phyloP scores from a whole-genome alignment of 1,284 basidiomycete species.

The Cutaneotrichosporon cyanovorans region DNA sequence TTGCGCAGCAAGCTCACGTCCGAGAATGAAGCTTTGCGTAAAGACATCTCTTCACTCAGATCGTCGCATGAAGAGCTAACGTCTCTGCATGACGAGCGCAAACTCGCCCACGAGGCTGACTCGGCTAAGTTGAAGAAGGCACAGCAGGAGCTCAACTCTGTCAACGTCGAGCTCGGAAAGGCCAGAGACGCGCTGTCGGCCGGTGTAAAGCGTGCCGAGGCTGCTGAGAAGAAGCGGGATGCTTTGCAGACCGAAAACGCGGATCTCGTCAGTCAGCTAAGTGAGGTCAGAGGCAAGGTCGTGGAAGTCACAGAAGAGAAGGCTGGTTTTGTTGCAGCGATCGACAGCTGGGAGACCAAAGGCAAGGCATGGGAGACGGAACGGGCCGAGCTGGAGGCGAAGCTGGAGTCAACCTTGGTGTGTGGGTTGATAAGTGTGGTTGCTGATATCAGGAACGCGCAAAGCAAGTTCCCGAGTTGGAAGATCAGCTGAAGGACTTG shows the following conservation, averaged over 20 bases:
- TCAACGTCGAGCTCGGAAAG: slow-evolving; percentile 17
- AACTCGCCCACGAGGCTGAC: slow-evolving; percentile 11
- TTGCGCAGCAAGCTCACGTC: slow-evolving; percentile 14
- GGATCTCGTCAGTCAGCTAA: slow-evolving; percentile 41
- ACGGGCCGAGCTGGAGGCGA: slow-evolving; percentile 21
- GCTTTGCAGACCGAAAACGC: slow-evolving; percentile 43
- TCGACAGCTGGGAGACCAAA: slow-evolving; percentile 30
- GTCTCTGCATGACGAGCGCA: slow-evolving; percentile 17
- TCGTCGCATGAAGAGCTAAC: slow-evolving; percentile 15
- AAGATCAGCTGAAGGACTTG: slow-evolving; percentile 1
- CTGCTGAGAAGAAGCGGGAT: slow-evolving; percentile 33
- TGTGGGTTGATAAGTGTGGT: not conserved
- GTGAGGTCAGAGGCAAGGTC: slow-evolving; percentile 42
- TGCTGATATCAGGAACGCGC: slow-evolving; percentile 7
- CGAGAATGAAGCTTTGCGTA: slow-evolving; percentile 13
- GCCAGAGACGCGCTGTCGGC: slow-evolving; percentile 19
- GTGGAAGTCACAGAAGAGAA: slow-evolving; percentile 42
- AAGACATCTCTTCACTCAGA: slow-evolving; percentile 16
- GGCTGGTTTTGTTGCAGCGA: slow-evolving; percentile 27
- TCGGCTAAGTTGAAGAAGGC: slow-evolving; percentile 16
- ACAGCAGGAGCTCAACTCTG: slow-evolving; percentile 7
- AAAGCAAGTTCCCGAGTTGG: slow-evolving; percentile 4
- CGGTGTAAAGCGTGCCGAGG: slow-evolving; percentile 34
- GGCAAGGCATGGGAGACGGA: slow-evolving; percentile 25
- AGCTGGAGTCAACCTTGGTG: slow-evolving; percentile 22